phyloP scores from a whole-genome alignment of 495 filamentous ascomycete species.

The Talaromyces liani region DNA sequence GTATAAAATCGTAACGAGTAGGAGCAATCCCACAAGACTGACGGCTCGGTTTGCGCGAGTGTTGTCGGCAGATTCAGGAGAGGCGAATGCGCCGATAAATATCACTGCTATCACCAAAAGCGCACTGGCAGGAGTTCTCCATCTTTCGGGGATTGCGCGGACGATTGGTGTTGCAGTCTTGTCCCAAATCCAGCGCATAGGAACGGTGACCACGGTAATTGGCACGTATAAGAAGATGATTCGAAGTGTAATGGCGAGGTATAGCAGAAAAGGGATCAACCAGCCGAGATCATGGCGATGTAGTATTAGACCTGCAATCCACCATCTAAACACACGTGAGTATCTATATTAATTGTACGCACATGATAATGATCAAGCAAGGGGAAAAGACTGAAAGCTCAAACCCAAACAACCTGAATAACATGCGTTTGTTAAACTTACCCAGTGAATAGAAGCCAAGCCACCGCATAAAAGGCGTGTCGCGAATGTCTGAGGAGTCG shows the following conservation, averaged over 20 bases:
- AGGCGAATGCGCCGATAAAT: conserved; percentile 66
- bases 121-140: conserved; percentile 53
- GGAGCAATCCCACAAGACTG: conserved; percentile 69
- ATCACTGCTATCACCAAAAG: conserved; percentile 58
- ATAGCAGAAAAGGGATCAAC: conserved; percentile 80
- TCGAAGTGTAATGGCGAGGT: conserved; percentile 64
- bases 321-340: conserved; percentile 55
- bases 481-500: conserved; percentile 22
- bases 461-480: conserved; percentile 38
- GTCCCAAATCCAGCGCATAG: conserved; percentile 59
- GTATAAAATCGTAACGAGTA: conserved; percentile 62
- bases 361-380: background rate
- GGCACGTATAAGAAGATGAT: conserved; percentile 69
- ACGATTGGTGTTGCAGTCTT: conserved; percentile 48
- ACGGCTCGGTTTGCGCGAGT: conserved; percentile 71
- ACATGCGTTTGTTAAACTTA: conserved; percentile 23
- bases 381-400: too few species aligned
- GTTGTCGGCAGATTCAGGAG: conserved; percentile 63
- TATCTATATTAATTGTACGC: background rate
- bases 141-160: conserved; percentile 50
- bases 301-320: conserved; percentile 72
- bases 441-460: conserved; percentile 55
- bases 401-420: too few species aligned
- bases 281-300: conserved; percentile 70
- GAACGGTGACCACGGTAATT: conserved; percentile 53